These are phyloP conservation scores for Talaromyces sp. DNA, from an alignment of 2,329 filamentous ascomycete species.

Conservation along the genomic window DNA sequence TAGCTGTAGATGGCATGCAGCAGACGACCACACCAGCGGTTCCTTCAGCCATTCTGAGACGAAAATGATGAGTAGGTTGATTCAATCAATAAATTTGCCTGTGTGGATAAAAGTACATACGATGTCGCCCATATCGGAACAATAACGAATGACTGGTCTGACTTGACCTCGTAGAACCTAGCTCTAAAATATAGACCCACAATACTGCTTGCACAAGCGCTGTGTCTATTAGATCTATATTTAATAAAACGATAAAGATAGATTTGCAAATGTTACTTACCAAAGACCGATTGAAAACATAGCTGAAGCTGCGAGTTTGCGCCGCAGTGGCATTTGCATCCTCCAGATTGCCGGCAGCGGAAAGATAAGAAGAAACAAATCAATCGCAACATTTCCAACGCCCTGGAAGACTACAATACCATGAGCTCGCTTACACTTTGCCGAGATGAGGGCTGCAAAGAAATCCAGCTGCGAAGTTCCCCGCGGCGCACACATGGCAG, in stretches of 20 bases:
- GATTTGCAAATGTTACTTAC: neutral
- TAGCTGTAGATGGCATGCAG: neutral
- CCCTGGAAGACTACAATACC: neutral
- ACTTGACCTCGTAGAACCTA: neutral
- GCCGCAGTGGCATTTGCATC: neutral
- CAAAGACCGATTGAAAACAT: neutral
- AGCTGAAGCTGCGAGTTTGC: neutral
- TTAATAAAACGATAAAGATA: too few species aligned
- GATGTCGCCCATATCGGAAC: neutral
- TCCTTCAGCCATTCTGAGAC: neutral
- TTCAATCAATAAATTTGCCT: neutral
- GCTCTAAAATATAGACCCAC: neutral
- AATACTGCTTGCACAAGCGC: neutral
- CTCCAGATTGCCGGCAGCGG: neutral
- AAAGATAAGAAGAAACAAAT: neutral
- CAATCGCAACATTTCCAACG: neutral
- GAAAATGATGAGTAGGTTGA: neutral
- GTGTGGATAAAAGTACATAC: neutral
- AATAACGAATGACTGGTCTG: neutral
- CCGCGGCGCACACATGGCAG: neutral
- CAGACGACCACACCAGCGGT: neutral
- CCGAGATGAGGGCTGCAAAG: neutral
- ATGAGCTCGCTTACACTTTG: neutral
- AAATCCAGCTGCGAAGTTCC: neutral
- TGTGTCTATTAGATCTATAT: neutral